These are phyloP conservation scores for Pseudogymnoascus sp. DNA, from an alignment of 2,329 filamentous ascomycete species.

Conservation along the genomic window DNA sequence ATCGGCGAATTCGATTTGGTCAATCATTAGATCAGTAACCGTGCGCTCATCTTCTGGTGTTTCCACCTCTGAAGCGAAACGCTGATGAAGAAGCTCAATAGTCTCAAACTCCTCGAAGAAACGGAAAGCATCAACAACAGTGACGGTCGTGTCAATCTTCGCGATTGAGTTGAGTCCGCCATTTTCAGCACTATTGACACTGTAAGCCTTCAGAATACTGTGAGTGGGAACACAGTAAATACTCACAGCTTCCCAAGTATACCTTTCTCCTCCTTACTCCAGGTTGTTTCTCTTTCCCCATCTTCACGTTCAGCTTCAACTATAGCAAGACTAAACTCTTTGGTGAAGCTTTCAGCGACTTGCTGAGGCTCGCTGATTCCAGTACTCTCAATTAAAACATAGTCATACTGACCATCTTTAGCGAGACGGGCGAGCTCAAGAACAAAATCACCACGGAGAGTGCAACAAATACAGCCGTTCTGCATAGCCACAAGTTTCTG, in stretches of 20 bases:
- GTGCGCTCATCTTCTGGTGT: conserved; percentile 63
- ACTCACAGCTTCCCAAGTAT: background rate
- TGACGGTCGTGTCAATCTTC: conserved; percentile 63
- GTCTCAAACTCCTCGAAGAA: conserved; percentile 68
- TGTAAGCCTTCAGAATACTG: conserved; percentile 7
- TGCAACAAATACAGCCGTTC: conserved; percentile 73
- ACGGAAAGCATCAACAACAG: conserved; percentile 66
- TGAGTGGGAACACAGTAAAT: conserved; percentile 16
- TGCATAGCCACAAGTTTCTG: conserved; percentile 62
- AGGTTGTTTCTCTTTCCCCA: background rate
- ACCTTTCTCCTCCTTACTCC: background rate
- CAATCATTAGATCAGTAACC: conserved; percentile 68
- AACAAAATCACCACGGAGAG: conserved; percentile 61
- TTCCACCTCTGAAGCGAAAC: conserved; percentile 52
- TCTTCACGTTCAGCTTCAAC: background rate
- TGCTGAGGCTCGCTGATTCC: conserved; percentile 68
- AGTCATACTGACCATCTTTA: conserved; percentile 57
- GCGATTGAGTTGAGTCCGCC: conserved; percentile 62
- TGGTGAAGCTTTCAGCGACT: conserved; percentile 65
- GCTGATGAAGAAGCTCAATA: conserved; percentile 56
- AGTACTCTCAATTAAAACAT: conserved; percentile 64
- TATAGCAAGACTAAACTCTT: conserved; percentile 33
- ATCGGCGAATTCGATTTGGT: conserved; percentile 72
- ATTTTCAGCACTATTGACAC: conserved; percentile 37
- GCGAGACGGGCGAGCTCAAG: conserved; percentile 61